Conservation (phyloP, 2,329 filamentous ascomycete genomes). For the Beauveria asiatica region DNA sequence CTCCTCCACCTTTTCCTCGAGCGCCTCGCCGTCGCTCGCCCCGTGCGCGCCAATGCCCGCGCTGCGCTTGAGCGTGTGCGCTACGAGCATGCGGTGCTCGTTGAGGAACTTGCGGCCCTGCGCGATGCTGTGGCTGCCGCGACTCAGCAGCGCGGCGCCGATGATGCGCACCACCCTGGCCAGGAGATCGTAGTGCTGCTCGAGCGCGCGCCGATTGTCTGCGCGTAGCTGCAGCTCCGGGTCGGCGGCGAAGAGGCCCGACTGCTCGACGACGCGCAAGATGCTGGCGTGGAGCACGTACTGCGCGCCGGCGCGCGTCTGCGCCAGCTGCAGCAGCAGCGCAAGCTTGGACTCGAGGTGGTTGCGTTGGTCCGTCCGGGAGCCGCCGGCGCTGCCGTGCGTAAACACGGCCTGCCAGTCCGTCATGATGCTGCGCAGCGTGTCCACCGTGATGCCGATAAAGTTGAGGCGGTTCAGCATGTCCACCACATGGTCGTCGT, state of each 20-base stretch:
- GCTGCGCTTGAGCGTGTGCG: conserved; percentile 83
- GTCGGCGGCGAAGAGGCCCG: conserved; percentile 79
- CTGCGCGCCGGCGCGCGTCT: conserved; percentile 75
- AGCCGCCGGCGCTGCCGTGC: conserved; percentile 20
- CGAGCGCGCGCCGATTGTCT: conserved; percentile 56
- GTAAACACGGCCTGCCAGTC: conserved; percentile 56
- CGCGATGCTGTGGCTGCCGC: conserved; percentile 73
- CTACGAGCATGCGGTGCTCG: conserved; percentile 75
- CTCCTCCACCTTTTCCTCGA: conserved; percentile 60
- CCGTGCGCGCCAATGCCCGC: conserved; percentile 59
- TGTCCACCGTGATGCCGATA: conserved; percentile 81
- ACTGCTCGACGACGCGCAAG: conserved; percentile 71
- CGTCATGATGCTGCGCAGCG: conserved; percentile 65
- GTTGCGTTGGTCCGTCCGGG: conserved; percentile 32
- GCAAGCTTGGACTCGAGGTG: conserved; percentile 66
- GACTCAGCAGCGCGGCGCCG: conserved; percentile 69
- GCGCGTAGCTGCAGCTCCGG: conserved; percentile 71
- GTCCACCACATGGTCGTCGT: conserved; percentile 68
- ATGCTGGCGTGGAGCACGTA: conserved; percentile 84
- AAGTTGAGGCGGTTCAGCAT: conserved; percentile 81
- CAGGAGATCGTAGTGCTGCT: conserved; percentile 77
- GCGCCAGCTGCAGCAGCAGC: conserved; percentile 74
- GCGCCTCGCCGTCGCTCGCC: conserved; percentile 25
- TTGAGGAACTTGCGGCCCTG: conserved; percentile 73
- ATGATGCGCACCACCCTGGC: conserved; percentile 74